Conservation (phyloP, 306 rosid genomes). For the Citrullus amarus region DNA sequence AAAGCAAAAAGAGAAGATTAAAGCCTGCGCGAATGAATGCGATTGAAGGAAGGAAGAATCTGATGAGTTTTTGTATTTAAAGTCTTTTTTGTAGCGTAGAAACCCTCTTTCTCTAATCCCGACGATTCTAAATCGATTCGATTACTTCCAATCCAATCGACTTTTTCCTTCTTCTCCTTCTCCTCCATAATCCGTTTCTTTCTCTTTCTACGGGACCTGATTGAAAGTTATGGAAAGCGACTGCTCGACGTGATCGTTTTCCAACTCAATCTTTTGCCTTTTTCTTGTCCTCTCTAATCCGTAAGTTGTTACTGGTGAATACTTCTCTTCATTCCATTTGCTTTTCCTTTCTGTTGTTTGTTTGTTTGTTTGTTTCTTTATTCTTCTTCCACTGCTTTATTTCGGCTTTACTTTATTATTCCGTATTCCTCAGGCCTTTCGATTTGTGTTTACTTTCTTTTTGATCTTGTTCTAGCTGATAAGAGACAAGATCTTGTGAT, state of each 20-base stretch:
- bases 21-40: not conserved
- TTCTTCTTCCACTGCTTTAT: not conserved
- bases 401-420: not conserved
- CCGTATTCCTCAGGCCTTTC: slow-evolving; percentile 9
- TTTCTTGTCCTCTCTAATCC: slow-evolving; percentile 3
- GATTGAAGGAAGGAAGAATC: not conserved
- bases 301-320: slow-evolving; percentile 1
- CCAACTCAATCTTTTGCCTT: slow-evolving; percentile 8
- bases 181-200: not conserved
- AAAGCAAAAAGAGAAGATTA: not conserved
- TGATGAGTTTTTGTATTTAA: not conserved
- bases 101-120: slow-evolving; percentile 11
- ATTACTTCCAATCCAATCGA: slow-evolving; percentile 5
- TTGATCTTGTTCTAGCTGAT: slow-evolving; percentile 15
- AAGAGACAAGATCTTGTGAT: slow-evolving; percentile 28
- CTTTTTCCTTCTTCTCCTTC: not conserved
- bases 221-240: slow-evolving; percentile 12
- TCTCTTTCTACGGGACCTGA: slow-evolving; percentile 1
- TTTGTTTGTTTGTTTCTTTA: not conserved
- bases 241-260: slow-evolving; percentile 14
- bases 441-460: not conserved
- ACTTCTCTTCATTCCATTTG: not conserved
- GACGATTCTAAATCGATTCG: not conserved
- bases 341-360: not conserved
- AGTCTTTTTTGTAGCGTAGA: not conserved